Conservation (phyloP, 257 asterid species). For the Penstemon newberryi region DNA sequence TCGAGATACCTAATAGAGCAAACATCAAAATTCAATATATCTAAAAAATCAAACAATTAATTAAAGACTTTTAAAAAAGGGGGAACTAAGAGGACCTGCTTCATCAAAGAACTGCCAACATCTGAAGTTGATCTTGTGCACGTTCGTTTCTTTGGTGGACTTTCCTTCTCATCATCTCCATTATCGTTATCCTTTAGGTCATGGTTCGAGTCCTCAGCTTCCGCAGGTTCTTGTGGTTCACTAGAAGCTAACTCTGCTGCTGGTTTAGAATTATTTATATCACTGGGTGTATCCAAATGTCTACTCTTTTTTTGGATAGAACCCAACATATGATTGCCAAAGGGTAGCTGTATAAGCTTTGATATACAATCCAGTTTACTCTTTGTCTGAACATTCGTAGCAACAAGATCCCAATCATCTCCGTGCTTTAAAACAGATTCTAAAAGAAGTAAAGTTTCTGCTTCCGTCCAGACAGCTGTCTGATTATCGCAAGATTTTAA, state of each 20-base stretch:
- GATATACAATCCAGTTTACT: slow-evolving; percentile 85
- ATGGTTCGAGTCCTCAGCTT: slow-evolving; percentile 36
- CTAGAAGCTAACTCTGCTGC: slow-evolving; percentile 35
- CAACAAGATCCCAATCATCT: slow-evolving; percentile 92
- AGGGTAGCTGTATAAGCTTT: slow-evolving; percentile 84
- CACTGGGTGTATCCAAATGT: slow-evolving; percentile 42
- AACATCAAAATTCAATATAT: slow-evolving; percentile 21
- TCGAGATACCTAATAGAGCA: slow-evolving; percentile 60
- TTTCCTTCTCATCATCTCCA: slow-evolving; percentile 47
- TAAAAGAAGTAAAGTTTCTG: slow-evolving; percentile 77
- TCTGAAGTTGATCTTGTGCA: slow-evolving; percentile 50
- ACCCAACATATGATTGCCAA: slow-evolving; percentile 84
- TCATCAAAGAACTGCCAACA: slow-evolving; percentile 65
- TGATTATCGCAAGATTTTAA: slow-evolving; percentile 42
- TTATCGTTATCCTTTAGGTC: slow-evolving; percentile 43
- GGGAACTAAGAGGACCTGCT: slow-evolving; percentile 51
- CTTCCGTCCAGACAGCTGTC: slow-evolving; percentile 74
- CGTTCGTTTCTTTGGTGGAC: slow-evolving; percentile 62
- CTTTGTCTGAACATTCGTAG: slow-evolving; percentile 72
- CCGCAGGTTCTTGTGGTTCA: slow-evolving; percentile 39
- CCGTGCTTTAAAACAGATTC: slow-evolving; percentile 92
- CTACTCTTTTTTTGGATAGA: slow-evolving; percentile 45
- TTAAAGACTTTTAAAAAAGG: not conserved
- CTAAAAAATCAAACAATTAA: not conserved
- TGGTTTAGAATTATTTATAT: slow-evolving; percentile 38